Base-by-base conservation (phyloP, 345 rosid species). In the Salix dunnii region DNA sequence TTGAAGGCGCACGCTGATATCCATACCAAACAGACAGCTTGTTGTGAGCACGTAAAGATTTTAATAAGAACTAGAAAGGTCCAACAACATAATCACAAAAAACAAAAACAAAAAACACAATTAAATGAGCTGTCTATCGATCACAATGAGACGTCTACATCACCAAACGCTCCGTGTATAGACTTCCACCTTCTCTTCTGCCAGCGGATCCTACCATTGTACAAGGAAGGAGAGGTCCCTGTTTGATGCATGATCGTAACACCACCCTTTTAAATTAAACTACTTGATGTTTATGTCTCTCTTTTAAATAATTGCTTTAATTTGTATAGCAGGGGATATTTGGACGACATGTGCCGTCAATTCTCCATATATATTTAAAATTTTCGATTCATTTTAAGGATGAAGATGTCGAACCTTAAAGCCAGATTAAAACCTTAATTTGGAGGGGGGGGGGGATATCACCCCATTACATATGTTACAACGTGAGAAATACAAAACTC, bases 161-260 rank as follows among this genome's bases (percentile, higher is more conserved):
- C 77, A 74, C 77, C 77, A 28, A 40, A 74, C 62, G 62, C 62
- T 64, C 76, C 33, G 43, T 8, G 33, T 10, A 33, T 10, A 0
- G 0, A 16, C 17, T 16, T n/a, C 14, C 27, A 11, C 17, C n/a
- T 69, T 10, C 38, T 8, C 21, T 6, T 42, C n/a, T 21, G 31
- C 18, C n/a, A 6, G 76, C 46, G 77, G 77, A 63, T 46, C 77
- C 77, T 70, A 64, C 77, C 10, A 20, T 30, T 6, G 3, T 4
- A 14, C 69, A 28, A 28, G 36, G 42, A 73, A 23, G 63, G 7
- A 25, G 20, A 20, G 74, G 20, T 53, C 46, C 42, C 6, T 6
- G 58, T 51, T 0, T 20, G 8, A 20, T 49, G 4, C 35, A 33
- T 33, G 4, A 33, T 17, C 4, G 6, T 6, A 18, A 6, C 58